These are phyloP conservation scores for Tricholoma sp. DNA, from an alignment of 768 basidiomycete species.

Conservation along the genomic window DNA sequence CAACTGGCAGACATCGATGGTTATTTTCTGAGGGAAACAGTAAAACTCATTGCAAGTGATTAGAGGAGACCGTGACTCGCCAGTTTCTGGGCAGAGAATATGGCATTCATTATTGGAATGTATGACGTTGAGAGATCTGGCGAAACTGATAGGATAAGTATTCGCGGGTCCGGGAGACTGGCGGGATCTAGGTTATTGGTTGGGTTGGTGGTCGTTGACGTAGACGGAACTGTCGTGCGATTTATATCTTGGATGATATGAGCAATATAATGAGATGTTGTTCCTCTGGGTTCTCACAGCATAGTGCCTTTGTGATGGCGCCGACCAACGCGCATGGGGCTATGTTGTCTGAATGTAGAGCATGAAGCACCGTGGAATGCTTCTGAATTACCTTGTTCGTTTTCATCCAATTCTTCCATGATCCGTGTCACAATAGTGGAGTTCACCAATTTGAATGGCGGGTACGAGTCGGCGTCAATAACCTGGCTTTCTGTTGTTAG, in stretches of 20 bases:
- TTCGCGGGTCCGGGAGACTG: slow-evolving; percentile 33
- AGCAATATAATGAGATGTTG: neutral
- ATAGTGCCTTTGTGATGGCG: slow-evolving; percentile 88
- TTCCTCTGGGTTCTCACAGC: slow-evolving; percentile 49
- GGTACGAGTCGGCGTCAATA: slow-evolving; percentile 76
- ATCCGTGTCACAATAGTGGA: slow-evolving; percentile 58
- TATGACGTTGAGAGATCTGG: slow-evolving; percentile 87
- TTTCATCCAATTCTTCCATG: slow-evolving; percentile 51
- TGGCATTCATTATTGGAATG: slow-evolving; percentile 98
- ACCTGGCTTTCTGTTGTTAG: slow-evolving; percentile 30
- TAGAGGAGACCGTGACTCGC: slow-evolving; percentile 38
- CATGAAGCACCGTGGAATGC: neutral
- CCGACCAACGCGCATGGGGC: slow-evolving; percentile 76
- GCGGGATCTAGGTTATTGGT: slow-evolving; percentile 24
- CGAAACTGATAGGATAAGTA: slow-evolving; percentile 82
- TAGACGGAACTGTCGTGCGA: slow-evolving; percentile 27
- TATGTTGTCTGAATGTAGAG: slow-evolving; percentile 15
- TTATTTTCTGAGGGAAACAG: slow-evolving; percentile 69
- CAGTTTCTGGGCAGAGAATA: slow-evolving; percentile 97
- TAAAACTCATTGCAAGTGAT: neutral
- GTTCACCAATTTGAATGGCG: slow-evolving; percentile 78
- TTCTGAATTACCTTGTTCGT: slow-evolving; percentile 40
- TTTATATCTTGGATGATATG: slow-evolving; percentile 32
- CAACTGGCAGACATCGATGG: slow-evolving; percentile 93
- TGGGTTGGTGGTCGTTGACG: slow-evolving; percentile 24